A percentile compares a stretch with the other conserved stretches of the same genome.
These are phyloP conservation scores for Aethionema arabicum DNA, from an alignment of 345 rosid genomes.

Conservation along the genomic window DNA sequence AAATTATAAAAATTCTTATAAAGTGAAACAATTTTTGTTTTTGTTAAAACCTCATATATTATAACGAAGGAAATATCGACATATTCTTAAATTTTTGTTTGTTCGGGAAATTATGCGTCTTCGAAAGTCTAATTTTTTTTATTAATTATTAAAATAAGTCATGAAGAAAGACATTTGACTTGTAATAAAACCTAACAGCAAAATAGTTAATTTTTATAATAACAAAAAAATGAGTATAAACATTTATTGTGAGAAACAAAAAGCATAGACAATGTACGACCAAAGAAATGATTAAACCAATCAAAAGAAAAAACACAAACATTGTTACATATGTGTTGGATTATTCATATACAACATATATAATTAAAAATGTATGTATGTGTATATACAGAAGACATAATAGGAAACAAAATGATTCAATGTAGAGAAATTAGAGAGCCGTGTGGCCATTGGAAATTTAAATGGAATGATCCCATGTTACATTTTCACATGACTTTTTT, in stretches of 20 bases:
- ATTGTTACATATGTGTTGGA: neutral
- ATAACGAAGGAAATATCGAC: too few relatives aligned
- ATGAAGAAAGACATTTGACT: too few relatives aligned
- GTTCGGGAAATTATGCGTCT: too few relatives aligned
- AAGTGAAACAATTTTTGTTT: too few relatives aligned
- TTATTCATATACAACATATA: neutral
- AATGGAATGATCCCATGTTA: conserved; percentile 39
- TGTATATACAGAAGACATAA: conserved; percentile 23
- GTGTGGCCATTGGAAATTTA: conserved; percentile 33
- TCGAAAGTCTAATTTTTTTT: too few relatives aligned
- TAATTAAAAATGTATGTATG: neutral
- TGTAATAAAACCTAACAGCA: too few relatives aligned
- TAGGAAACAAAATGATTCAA: conserved; percentile 34
- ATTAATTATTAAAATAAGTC: too few relatives aligned
- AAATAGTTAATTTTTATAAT: too few relatives aligned
- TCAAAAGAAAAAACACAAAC: neutral
- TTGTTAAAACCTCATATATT: too few relatives aligned
- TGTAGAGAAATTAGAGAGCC: conserved; percentile 27
- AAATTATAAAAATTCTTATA: too few relatives aligned
- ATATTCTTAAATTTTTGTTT: too few relatives aligned
- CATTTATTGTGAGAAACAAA: neutral
- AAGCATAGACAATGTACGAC: neutral
- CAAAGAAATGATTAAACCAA: neutral
- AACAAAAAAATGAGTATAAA: too few relatives aligned
- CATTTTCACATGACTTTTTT: conserved; percentile 34